Base-by-base conservation (phyloP, 192 early-diverging fungal genomes). In the Backusella sp. region DNA sequence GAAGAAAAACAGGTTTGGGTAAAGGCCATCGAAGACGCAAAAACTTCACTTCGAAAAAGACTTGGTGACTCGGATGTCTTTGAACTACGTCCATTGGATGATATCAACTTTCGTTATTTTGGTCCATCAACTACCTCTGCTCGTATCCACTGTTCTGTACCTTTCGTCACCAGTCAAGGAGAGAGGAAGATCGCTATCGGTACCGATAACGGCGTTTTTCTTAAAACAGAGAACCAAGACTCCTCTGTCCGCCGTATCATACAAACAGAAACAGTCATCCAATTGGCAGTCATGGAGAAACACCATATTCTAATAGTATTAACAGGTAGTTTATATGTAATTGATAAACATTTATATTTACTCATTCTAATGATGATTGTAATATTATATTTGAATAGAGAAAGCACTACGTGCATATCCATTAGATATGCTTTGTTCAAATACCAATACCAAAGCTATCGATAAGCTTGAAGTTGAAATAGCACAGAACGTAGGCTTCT, bases 251-350 rank as follows among this genome's bases (percentile, higher is more conserved):
- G 80, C 75, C 85, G 86, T 70, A 84, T 91, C 36, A 79, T 96
- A 32, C 81, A 84, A 36, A 69, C 94, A 36, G 95, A 96, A 70
- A 90, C 88, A 73, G 91, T 97, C 36, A 83, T 80, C 41, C 96
- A 97, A 81, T 86, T 98, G 56, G 96, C 92, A 77, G 91, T 96
- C 30, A 78, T 98, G 42, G 91, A 91, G 73, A 89, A 94, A 14
- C 88, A 90, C 77, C 90, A 91, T 42, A 90, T 96, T 66, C 79
- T 99, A 65, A 84, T 96, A 36, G 87, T 99, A 30, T 84, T 97
- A 32, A 88, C 96, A n/a, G 94, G 92, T 92, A 89, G 39, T 32
- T 6, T 21, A 42, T 21, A 32, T 5, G 19, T 1, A 65, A 35
- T 37, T 14, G 39, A 28, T 8, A 5, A 26, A 62, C 12, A 14